These are phyloP conservation scores for Yarrowia sp. DNA, from an alignment of 805 yeast genomes.

Conservation along the genomic window DNA sequence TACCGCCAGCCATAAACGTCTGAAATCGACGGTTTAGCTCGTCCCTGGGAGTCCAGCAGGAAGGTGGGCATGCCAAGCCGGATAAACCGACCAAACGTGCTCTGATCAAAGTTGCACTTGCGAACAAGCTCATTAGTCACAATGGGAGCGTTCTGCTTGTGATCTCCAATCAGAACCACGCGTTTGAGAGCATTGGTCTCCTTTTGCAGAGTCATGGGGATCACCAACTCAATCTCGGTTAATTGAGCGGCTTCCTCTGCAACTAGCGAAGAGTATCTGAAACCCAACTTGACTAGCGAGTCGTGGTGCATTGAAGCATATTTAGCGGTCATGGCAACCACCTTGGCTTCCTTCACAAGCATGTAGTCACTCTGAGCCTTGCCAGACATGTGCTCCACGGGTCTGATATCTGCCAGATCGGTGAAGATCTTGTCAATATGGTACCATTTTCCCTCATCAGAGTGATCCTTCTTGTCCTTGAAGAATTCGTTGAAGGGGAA, in stretches of 20 bases:
- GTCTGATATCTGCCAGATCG: constrained; percentile 45
- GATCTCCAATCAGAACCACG: constrained; percentile 52
- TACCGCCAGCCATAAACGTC: constrained; percentile 45
- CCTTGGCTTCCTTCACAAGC: constrained; percentile 44
- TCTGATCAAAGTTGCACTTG: constrained; percentile 43
- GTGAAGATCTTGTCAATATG: constrained; percentile 46
- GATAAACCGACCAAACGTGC: constrained; percentile 47
- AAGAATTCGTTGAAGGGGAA: constrained; percentile 19
- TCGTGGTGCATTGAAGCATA: constrained; percentile 42
- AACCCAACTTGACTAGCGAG: constrained; percentile 41
- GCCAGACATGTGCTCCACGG: constrained; percentile 45
- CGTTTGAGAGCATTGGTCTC: constrained; percentile 44
- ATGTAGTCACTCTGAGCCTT: constrained; percentile 45
- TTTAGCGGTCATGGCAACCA: constrained; percentile 48
- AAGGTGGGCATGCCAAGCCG: constrained; percentile 43
- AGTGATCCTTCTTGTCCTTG: constrained; percentile 16
- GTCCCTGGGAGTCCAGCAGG: constrained; percentile 45
- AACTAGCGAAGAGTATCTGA: constrained; percentile 49
- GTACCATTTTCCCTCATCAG: constrained; percentile 41
- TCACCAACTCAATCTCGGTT: constrained; percentile 49
- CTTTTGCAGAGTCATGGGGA: constrained; percentile 45
- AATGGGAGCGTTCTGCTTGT: constrained; percentile 45
- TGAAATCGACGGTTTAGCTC: constrained; percentile 46
- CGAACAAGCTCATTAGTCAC: constrained; percentile 41
- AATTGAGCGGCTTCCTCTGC: constrained; percentile 51